phyloP scores from a whole-genome alignment of 2,329 filamentous ascomycete species.

The Bipolaris sorokiniana region DNA sequence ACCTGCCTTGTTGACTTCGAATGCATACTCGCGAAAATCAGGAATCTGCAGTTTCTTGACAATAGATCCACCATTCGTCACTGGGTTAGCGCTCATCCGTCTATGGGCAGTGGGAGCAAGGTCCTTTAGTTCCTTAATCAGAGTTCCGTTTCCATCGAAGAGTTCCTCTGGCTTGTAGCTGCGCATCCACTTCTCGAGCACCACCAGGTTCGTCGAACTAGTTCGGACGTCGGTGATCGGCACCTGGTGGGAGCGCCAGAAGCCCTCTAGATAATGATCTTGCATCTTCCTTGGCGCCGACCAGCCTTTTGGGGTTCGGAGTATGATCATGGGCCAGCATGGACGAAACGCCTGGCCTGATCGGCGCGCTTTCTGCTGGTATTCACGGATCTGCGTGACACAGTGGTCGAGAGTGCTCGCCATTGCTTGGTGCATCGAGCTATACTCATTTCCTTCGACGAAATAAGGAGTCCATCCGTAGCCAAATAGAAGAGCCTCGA shows the following conservation, averaged over 20 bases:
- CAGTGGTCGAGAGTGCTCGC: constrained; percentile 75
- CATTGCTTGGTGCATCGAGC: constrained; percentile 83
- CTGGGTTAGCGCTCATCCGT: constrained; percentile 78
- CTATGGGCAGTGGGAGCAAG: constrained; percentile 69
- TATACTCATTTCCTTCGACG: constrained; percentile 75
- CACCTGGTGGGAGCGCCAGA: constrained; percentile 81
- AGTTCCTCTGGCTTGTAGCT: constrained; percentile 75
- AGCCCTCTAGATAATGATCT: constrained; percentile 73
- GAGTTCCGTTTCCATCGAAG: constrained; percentile 68
- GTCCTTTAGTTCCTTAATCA: constrained; percentile 66
- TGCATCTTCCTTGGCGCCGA: constrained; percentile 71
- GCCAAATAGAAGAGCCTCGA: constrained; percentile 71
- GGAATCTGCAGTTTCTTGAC: constrained; percentile 71
- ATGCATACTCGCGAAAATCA: constrained; percentile 71
- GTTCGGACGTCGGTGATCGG: constrained; percentile 72
- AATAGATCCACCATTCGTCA: constrained; percentile 73
- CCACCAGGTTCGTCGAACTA: constrained; percentile 70
- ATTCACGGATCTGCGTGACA: constrained; percentile 69
- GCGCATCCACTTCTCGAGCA: constrained; percentile 78
- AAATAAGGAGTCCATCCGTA: constrained; percentile 84
- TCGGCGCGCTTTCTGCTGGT: constrained; percentile 74
- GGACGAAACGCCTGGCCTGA: constrained; percentile 72
- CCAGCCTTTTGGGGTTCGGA: constrained; percentile 81
- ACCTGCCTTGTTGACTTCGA: constrained; percentile 67
- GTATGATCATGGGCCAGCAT: constrained; percentile 78